Base-by-base conservation (phyloP, 2,329 filamentous ascomycete species). In the Aspergillus hiratsukae region DNA sequence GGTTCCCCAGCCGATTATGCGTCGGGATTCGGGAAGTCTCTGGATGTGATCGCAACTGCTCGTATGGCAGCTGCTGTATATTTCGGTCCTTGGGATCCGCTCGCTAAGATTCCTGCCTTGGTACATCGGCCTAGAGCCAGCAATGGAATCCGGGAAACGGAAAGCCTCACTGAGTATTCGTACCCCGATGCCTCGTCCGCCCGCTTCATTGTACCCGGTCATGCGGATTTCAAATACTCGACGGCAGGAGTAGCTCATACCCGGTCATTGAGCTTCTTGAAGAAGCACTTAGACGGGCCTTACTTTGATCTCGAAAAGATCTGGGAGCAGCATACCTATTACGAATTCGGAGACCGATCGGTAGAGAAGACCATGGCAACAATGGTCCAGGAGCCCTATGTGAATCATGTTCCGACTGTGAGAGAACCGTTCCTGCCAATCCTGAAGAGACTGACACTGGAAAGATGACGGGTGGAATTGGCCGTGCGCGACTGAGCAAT, bases 301-400 rank as follows among this genome's bases (percentile, higher is more conserved):
- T 82, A 79, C 58, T 90, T 91, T 65, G 87, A 91, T 61, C 81
- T 92, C 8, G 89, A 92, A 67, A 80, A 81, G 1, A 86, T 91
- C 50, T 93, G 89, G 89, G 87, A 91, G 7, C 87, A 91, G 70
- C 88, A 93, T 68, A 88, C 86, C 0, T 80, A 80, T 46, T 87
- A 82, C 62, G 87, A 91, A 67, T 92, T 92, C 68, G 83, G 72
- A 1, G 83, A 86, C 54, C 80, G 87, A 10, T 83, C 83, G 2
- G 87, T 90, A 0, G 84, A 84, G 59, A 82, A 84, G 61, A 92
- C 88, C 0, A 91, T 92, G 88, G 80, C 79, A n/a, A 91, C 88
- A 0, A 91, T 92, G 88, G 87, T 91, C 1, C 79, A 86, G 49
- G 84, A 90, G 69, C 89, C 88, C 1, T 91, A 91, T 65, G 88